phyloP scores from a whole-genome alignment of 2,329 filamentous ascomycete species.

The Stromatinia cepivora region DNA sequence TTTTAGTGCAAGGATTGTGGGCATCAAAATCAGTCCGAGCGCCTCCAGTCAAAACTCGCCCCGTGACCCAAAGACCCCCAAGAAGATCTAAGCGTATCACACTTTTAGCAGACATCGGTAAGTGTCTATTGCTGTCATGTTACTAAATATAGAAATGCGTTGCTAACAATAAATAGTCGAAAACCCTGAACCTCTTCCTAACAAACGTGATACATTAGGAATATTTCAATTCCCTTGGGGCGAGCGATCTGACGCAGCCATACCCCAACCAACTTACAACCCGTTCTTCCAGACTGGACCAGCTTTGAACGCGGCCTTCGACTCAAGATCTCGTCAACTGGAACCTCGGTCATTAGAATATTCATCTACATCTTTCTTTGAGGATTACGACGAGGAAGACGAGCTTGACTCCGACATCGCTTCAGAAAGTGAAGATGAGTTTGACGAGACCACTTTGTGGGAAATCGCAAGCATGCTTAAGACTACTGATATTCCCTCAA shows the following conservation, averaged over 20 bases:
- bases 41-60: constrained; percentile 43
- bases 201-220: constrained; percentile 60
- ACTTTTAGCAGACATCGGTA: constrained; percentile 58
- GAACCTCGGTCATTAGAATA: constrained; percentile 35
- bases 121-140: constrained; percentile 12
- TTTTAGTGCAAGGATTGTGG: constrained; percentile 36
- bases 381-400: constrained; percentile 56
- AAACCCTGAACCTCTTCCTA: constrained; percentile 58
- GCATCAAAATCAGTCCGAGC: constrained; percentile 35
- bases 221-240: constrained; percentile 69
- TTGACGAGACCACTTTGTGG: constrained; percentile 63
- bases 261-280: constrained; percentile 45
- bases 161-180: constrained; percentile 47
- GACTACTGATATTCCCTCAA: constrained; percentile 53
- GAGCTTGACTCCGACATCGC: constrained; percentile 42
- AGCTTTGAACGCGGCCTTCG: constrained; percentile 32
- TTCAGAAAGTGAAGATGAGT: constrained; percentile 43
- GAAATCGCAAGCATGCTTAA: constrained; percentile 62
- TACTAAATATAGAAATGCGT: neutral
- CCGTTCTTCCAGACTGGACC: constrained; percentile 28
- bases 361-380: constrained; percentile 53
- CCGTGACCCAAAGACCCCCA: constrained; percentile 54
- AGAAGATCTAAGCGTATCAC: constrained; percentile 58
- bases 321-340: constrained; percentile 34
- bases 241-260: constrained; percentile 58